phyloP scores from a whole-genome alignment of 2,329 filamentous ascomycete species.

The Clarireedia hainanense region DNA sequence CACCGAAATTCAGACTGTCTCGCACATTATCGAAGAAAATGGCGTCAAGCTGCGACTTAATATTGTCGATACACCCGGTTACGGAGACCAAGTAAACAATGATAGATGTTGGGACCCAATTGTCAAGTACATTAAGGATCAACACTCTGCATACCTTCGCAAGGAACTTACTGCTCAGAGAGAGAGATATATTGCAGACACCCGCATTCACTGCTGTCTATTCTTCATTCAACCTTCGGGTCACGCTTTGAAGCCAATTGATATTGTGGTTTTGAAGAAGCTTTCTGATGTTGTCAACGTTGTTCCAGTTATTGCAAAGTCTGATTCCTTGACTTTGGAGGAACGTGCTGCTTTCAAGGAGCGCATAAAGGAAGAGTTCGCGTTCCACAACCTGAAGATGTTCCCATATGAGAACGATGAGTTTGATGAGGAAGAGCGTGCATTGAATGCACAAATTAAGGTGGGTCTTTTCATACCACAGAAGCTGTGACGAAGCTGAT shows the following conservation, averaged over 20 bases:
- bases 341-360: conserved; percentile 97
- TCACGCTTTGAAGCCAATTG: conserved; percentile 97
- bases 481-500: conserved; percentile 29
- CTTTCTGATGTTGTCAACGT: conserved; percentile 98
- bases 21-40: conserved; percentile 99
- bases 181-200: conserved; percentile 98
- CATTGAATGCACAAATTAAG: conserved; percentile 94
- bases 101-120: conserved; percentile 99
- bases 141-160: conserved; percentile 97
- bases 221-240: conserved; percentile 99
- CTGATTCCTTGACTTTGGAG: conserved; percentile 90
- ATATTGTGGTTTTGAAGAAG: conserved; percentile 99
- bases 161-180: conserved; percentile 99
- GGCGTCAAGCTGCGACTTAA: conserved; percentile 94
- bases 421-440: conserved; percentile 92
- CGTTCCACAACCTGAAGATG: conserved; percentile 99
- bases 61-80: conserved; percentile 98
- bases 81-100: conserved; percentile 98
- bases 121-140: conserved; percentile 99
- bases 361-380: conserved; percentile 98
- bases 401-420: conserved; percentile 99
- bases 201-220: conserved; percentile 96
- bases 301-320: conserved; percentile 97
- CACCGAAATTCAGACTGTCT: conserved; percentile 96
- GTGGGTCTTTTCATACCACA: conserved; percentile 39